Evolutionary conservation across 352 stramenopile genomes (phyloP), one percentile per base, ranked within the genome.

Genomic region (Phytopythium mirpurense): DNA sequence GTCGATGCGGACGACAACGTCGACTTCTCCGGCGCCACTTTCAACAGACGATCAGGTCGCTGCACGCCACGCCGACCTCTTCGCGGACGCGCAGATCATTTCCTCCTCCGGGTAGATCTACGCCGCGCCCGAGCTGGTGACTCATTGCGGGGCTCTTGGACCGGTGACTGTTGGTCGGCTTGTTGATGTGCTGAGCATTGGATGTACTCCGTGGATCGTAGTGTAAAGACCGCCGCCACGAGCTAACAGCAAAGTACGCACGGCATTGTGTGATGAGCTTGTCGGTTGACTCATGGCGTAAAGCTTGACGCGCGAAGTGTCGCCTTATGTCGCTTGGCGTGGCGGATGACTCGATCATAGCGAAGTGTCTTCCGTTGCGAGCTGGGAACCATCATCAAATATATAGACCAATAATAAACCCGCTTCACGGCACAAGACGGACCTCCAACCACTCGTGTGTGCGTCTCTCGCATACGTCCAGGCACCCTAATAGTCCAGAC

Each of bases 11-110:
- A 59, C 21, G 74, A 70, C 31, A 34, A 57, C 26, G 52, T 81
- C 23, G 87, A 42, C 35, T 88, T 72, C 74, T 72, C 86, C 32
- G 78, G 72, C 38, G 67, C 68, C 23, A 70, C 0, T 51, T 90
- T 2, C 67, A 84, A 19, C 62, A 51, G 21, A 44, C 65, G 14
- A 43, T 84, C n/a, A 73, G 73, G 2, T 75, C 62, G 23, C 57
- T 89, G n/a, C 46, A 65, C 21, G 70, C 72, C 34, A 74, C 4
- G 64, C 63, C 9, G 34, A 38, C n/a, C 70, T 80, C 51, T 74
- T 87, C 45, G 37, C 60, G 0, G 64, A 57, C 37, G 60, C 75
- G 19, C 70, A 74, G 10, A 78, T 89, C 41, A 77, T 75, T 35
- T 85, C 71, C 27, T 43, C 57, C 31, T 86, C 78, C 2, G 70